Percentiles rank a stretch among this genome's conserved stretches.
Evolutionary conservation across 805 yeast species (phyloP).

Genomic region (Saccharomycopsis javanensis): DNA sequence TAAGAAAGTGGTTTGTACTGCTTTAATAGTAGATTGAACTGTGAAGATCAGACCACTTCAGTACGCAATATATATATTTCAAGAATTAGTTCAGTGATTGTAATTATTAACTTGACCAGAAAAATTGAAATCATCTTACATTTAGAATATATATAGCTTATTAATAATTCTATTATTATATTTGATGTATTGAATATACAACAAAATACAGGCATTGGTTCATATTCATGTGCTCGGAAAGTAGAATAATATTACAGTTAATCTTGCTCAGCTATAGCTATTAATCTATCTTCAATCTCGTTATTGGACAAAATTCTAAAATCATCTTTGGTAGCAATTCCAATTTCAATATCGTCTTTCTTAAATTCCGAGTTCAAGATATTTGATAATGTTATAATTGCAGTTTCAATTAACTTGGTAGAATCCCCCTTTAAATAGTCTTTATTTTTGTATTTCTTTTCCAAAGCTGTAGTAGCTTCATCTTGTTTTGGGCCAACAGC

Average conservation of each 20-base stretch:
- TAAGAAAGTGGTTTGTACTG: too few relatives aligned
- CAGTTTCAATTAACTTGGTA: constrained; percentile 83
- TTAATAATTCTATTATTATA: neutral
- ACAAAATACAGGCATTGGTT: neutral
- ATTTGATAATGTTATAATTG: constrained; percentile 75
- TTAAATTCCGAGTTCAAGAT: constrained; percentile 89
- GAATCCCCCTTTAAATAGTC: constrained; percentile 69
- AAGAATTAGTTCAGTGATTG: neutral
- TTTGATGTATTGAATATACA: neutral
- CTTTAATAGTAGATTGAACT: too few relatives aligned
- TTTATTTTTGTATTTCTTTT: constrained; percentile 77
- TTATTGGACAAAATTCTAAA: constrained; percentile 70
- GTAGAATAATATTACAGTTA: too few relatives aligned
- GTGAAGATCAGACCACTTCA: too few relatives aligned
- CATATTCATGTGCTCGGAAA: too few relatives aligned
- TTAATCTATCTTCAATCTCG: constrained; percentile 89
- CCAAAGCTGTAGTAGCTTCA: constrained; percentile 82
- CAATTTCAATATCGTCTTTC: constrained; percentile 87
- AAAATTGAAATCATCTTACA: neutral
- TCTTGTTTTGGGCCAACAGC: constrained; percentile 97
- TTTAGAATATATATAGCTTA: too few relatives aligned
- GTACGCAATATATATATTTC: too few relatives aligned
- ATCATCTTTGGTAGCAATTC: constrained; percentile 62
- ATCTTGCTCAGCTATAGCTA: constrained; percentile 94
- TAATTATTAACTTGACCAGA: too few relatives aligned